Evolutionary conservation across 768 basidiomycete species (phyloP).

Genomic region (Amanita fuliginea): DNA sequence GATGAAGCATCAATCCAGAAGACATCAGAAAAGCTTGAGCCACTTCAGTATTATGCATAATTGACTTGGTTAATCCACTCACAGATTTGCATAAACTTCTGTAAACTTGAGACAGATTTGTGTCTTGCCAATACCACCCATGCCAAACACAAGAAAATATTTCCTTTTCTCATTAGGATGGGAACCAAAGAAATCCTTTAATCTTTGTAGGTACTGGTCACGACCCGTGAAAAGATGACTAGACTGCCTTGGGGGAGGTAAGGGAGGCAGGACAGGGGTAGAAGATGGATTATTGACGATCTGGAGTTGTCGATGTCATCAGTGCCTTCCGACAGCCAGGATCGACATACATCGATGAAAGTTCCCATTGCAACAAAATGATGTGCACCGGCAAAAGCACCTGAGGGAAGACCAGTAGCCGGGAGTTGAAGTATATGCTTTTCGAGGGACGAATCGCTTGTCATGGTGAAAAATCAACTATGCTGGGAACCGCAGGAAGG

Average conservation of each 20-base stretch:
- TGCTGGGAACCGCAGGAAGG: neutral
- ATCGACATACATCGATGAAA: neutral
- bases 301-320: neutral
- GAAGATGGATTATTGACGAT: neutral
- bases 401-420: too few species aligned
- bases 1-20: slow-evolving; percentile 16
- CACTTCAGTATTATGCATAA: neutral
- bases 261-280: neutral
- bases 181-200: slow-evolving; percentile 8
- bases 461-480: neutral
- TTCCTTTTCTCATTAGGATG: neutral
- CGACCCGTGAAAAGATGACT: slow-evolving; percentile 5
- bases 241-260: neutral
- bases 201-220: slow-evolving; percentile 2
- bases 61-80: neutral
- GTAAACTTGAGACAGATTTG: slow-evolving; percentile 5
- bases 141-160: slow-evolving; percentile 11
- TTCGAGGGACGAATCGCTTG: neutral
- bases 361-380: too few species aligned
- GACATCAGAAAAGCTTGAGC: slow-evolving; percentile 9
- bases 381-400: too few species aligned
- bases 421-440: neutral
- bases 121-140: slow-evolving; percentile 11
- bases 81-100: neutral
- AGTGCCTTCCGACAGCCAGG: neutral